Evolutionary conservation across 352 stramenopile species (phyloP).

Genomic region (Phytophthora ohioensis): DNA sequence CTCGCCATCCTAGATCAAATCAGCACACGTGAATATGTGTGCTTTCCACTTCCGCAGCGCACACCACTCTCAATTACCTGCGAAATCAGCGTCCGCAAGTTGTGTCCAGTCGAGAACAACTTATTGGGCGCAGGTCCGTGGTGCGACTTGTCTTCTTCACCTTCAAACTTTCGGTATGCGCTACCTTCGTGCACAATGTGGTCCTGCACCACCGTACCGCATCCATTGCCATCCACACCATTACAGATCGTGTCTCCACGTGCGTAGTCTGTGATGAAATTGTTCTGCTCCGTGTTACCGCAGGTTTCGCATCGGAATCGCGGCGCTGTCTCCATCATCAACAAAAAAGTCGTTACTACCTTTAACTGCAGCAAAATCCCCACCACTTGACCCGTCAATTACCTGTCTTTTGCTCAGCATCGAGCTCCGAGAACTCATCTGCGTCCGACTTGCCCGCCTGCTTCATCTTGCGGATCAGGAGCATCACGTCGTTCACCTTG

Average conservation of each 20-base stretch:
- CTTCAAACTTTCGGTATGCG: slow-evolving; percentile 97
- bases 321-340: slow-evolving; percentile 48
- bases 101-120: slow-evolving; percentile 95
- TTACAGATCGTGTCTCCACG: slow-evolving; percentile 91
- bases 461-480: slow-evolving; percentile 92
- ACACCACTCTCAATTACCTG: slow-evolving; percentile 55
- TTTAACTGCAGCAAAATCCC: neutral
- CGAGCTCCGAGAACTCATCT: slow-evolving; percentile 88
- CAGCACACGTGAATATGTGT: slow-evolving; percentile 32
- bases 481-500: slow-evolving; percentile 89
- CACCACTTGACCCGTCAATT: slow-evolving; percentile 14
- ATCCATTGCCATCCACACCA: slow-evolving; percentile 88
- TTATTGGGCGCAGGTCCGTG: slow-evolving; percentile 96
- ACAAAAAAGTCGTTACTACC: slow-evolving; percentile 14
- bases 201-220: slow-evolving; percentile 95
- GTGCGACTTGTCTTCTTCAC: slow-evolving; percentile 97
- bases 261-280: slow-evolving; percentile 91
- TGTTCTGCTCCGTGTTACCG: slow-evolving; percentile 91
- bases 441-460: slow-evolving; percentile 89
- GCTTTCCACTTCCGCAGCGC: slow-evolving; percentile 7
- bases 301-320: slow-evolving; percentile 88
- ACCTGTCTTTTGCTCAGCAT: slow-evolving; percentile 89
- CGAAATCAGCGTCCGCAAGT: slow-evolving; percentile 95
- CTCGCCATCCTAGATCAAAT: slow-evolving; percentile 75
- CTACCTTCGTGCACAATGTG: slow-evolving; percentile 97